These are phyloP conservation scores for Epichloe typhina DNA, from an alignment of 2,329 filamentous ascomycete species.

Conservation along the genomic window DNA sequence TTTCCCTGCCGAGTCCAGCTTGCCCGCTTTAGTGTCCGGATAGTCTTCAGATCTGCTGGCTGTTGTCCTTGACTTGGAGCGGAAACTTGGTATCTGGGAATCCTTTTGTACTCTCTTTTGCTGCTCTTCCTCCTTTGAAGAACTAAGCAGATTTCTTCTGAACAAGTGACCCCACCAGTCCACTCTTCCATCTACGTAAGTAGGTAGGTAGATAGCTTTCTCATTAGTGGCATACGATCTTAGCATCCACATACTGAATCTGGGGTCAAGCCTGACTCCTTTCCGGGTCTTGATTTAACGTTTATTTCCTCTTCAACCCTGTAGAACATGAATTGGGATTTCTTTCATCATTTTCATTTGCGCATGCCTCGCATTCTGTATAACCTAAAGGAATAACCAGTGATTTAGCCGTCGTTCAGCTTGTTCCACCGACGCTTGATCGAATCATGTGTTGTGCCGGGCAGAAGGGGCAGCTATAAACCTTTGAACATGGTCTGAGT, in stretches of 20 bases:
- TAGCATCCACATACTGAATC: neutral
- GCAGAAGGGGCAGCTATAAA: neutral
- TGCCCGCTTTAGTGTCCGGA: neutral
- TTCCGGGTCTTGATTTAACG: neutral
- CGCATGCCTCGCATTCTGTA: neutral
- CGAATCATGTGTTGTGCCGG: neutral
- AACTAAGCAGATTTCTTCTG: neutral
- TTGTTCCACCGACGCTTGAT: neutral
- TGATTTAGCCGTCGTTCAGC: neutral
- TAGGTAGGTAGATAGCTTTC: neutral
- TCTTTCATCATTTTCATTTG: neutral
- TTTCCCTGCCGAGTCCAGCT: neutral
- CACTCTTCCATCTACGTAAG: neutral
- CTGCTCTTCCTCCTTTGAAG: neutral
- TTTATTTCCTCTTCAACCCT: neutral
- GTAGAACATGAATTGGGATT: neutral
- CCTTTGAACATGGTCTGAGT: neutral
- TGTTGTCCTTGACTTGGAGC: too few relatives aligned
- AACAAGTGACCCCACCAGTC: too few relatives aligned
- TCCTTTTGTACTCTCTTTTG: neutral
- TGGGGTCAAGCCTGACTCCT: neutral
- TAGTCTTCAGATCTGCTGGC: neutral
- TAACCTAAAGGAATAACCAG: neutral
- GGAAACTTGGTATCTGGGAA: neutral
- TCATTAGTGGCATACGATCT: neutral